These are phyloP conservation scores for Crithidia bombi DNA, from an alignment of 208 protist species.

Conservation along the genomic window DNA sequence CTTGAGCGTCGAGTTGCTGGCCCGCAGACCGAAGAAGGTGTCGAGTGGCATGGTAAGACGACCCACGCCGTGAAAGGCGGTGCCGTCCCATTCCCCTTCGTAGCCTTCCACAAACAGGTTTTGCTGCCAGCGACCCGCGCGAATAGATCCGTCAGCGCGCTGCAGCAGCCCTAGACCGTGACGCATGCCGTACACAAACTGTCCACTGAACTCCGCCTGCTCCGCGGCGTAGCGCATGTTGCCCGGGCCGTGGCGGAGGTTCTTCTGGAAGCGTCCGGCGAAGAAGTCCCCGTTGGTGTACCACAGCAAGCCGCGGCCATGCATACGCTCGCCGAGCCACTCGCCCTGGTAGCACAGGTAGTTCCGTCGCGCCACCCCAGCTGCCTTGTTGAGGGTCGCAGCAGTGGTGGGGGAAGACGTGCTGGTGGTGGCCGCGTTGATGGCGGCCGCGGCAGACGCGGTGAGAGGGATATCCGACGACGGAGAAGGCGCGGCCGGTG, in stretches of 20 bases:
- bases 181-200: constrained; percentile 61
- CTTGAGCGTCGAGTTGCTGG: constrained; percentile 29
- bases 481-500: not conserved
- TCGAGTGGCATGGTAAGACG: constrained; percentile 49
- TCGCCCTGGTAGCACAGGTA: constrained; percentile 85
- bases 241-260: constrained; percentile 65
- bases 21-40: constrained; percentile 41
- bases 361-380: not conserved
- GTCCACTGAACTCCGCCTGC: constrained; percentile 76
- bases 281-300: constrained; percentile 85
- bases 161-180: constrained; percentile 79
- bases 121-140: constrained; percentile 61
- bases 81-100: constrained; percentile 86
- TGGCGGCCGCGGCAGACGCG: not conserved
- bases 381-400: not conserved
- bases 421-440: not conserved
- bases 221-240: constrained; percentile 77
- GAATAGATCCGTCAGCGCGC: constrained; percentile 54
- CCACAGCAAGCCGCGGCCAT: constrained; percentile 84
- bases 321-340: constrained; percentile 84
- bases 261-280: constrained; percentile 68
- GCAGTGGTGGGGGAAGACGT: not conserved
- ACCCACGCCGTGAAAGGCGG: constrained; percentile 73
- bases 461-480: not conserved
- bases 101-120: constrained; percentile 83